Evolutionary conservation across 2,329 filamentous ascomycete genomes (phyloP).

Genomic region (Teratosphaeria epicoccoides): DNA sequence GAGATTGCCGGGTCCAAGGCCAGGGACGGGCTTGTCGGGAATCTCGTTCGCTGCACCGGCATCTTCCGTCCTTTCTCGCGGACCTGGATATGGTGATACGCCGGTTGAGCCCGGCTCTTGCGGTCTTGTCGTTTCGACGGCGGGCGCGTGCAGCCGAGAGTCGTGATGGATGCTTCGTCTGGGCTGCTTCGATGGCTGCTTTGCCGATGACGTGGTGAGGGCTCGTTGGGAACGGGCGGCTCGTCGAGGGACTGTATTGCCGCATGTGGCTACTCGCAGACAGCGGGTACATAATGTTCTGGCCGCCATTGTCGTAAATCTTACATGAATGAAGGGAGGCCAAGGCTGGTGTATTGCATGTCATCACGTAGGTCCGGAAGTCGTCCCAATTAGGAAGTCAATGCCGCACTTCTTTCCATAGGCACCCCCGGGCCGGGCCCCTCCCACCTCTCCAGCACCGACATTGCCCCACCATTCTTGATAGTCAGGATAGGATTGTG

Average conservation of each 20-base stretch:
- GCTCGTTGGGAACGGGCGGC: neutral
- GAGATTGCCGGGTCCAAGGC: constrained; percentile 65
- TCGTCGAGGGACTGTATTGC: neutral
- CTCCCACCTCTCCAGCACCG: too few relatives aligned
- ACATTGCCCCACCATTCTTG: too few relatives aligned
- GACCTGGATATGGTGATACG: neutral
- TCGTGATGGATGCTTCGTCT: constrained; percentile 4
- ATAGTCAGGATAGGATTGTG: too few relatives aligned
- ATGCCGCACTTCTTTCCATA: too few relatives aligned
- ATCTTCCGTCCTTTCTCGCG: neutral
- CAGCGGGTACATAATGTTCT: constrained; percentile 6
- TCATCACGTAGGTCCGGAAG: neutral
- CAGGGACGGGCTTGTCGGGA: constrained; percentile 4
- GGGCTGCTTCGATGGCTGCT: neutral
- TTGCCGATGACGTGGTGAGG: constrained; percentile 1
- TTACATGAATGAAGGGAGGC: neutral
- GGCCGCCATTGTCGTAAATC: constrained; percentile 1
- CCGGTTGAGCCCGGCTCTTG: neutral
- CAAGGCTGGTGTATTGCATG: too few relatives aligned
- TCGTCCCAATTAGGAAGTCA: neutral
- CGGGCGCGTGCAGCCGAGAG: neutral
- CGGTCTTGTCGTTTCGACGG: neutral
- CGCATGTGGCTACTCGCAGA: constrained; percentile 1
- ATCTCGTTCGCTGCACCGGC: neutral
- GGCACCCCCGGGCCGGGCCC: too few relatives aligned